Conservation (phyloP, 495 filamentous ascomycete species). For the Pseudoneurospora amorphoporcata region DNA sequence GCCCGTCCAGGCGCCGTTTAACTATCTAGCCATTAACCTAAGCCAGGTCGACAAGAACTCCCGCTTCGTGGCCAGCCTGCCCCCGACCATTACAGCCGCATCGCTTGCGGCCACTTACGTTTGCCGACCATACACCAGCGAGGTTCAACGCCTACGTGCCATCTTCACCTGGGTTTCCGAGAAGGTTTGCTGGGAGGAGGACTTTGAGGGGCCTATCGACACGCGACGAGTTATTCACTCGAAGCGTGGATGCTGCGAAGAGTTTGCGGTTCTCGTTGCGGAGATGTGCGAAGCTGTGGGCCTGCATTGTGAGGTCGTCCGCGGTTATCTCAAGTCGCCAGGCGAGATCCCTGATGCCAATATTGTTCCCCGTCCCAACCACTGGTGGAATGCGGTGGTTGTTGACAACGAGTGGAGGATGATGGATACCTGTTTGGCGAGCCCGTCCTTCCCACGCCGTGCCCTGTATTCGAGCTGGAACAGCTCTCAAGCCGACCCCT, state of each 20-base stretch:
- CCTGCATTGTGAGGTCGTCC: constrained; percentile 71
- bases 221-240: constrained; percentile 71
- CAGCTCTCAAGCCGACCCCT: constrained; percentile 63
- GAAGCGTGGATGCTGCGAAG: constrained; percentile 77
- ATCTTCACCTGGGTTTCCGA: constrained; percentile 97
- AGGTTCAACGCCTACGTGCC: constrained; percentile 82
- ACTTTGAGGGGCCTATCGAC: constrained; percentile 70
- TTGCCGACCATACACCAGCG: constrained; percentile 88
- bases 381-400: constrained; percentile 97
- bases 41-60: constrained; percentile 89
- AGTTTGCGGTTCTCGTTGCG: constrained; percentile 76
- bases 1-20: constrained; percentile 69
- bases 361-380: constrained; percentile 70
- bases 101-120: constrained; percentile 85
- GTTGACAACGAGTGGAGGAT: constrained; percentile 94
- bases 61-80: constrained; percentile 80
- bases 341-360: constrained; percentile 73
- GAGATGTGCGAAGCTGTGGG: constrained; percentile 94
- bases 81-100: constrained; percentile 74
- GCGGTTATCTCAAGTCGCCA: constrained; percentile 82
- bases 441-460: constrained; percentile 76
- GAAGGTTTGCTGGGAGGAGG: constrained; percentile 93
- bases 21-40: constrained; percentile 72
- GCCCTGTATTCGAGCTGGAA: constrained; percentile 62
- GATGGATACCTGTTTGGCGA: constrained; percentile 89